Conservation (phyloP, 192 early-diverging fungal species). For the Rhizoclosmatium sp. region DNA sequence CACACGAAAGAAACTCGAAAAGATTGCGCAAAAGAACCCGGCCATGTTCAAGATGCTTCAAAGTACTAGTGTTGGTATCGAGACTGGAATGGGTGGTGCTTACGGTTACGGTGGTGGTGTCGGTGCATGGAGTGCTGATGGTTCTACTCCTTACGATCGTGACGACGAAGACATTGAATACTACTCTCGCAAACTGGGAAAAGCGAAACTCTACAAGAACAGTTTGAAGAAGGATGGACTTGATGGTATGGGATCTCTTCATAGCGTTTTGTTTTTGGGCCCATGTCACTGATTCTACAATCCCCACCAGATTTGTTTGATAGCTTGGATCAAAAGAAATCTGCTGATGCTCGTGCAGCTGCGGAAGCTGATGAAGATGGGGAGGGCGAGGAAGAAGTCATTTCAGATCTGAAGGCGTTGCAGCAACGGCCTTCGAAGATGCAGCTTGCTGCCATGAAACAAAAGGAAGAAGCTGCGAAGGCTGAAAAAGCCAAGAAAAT, state of each 20-base stretch:
- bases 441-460: background rate
- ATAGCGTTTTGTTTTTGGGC: background rate
- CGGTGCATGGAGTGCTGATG: constrained; percentile 32
- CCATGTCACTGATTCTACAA: background rate
- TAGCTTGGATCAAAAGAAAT: constrained; percentile 9
- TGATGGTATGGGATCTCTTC: background rate
- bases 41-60: constrained; percentile 17
- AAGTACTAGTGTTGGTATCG: constrained; percentile 15
- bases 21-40: constrained; percentile 21
- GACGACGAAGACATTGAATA: constrained; percentile 40
- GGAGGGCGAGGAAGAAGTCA: background rate
- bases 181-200: constrained; percentile 33
- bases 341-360: background rate
- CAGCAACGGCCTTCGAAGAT: constrained; percentile 7
- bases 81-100: constrained; percentile 21
- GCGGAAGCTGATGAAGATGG: background rate
- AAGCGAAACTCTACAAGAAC: constrained; percentile 22
- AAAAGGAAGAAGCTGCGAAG: background rate
- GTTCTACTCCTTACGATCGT: constrained; percentile 16
- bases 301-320: constrained; percentile 8
- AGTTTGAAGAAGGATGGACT: constrained; percentile 28
- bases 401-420: constrained; percentile 23
- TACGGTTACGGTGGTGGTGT: constrained; percentile 19
- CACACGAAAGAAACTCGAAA: constrained; percentile 14
- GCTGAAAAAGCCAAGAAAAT: background rate